Evolutionary conservation across 352 stramenopile species (phyloP), one percentile per base, ranked within the genome.

Genomic region (Phytophthora syringae): DNA sequence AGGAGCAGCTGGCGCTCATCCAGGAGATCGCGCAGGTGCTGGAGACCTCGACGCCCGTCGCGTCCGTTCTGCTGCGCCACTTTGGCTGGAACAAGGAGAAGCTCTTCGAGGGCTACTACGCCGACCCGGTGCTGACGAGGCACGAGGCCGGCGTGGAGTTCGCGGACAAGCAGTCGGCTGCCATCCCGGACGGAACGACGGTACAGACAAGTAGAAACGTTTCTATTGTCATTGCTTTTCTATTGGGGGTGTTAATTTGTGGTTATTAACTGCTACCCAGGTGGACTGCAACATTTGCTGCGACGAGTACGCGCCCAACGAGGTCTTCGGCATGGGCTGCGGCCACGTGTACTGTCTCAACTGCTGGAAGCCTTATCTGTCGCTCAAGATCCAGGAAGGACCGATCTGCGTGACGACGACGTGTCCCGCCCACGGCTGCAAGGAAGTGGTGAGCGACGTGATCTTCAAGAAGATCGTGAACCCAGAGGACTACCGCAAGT

Each of bases 321-420:
- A 94, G 39, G 69, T 91, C 21, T 96, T 98, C 51, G 81, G 82
- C 40, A 98, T 99, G 88, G 92, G 94, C n/a, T 99, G 98, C 70
- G 89, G 90, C 30, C 98, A 99, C 67, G 85, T 96, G 57, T 99
- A 99, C 79, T 99, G 97, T 71, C 70, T 96, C 52, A 75, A 92
- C 37, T 96, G 88, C 64, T 96, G 88, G 88, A 88, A 88, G 37
- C 83, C 80, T 18, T 97, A 97, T 45, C 53, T 97, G 61, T 85
- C 85, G 30, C 75, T 92, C 2, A 95, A 96, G 67, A 90, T 97
- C 44, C 76, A 82, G 5, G 97, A 99, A 79, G 97, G 97, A 54
- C 92, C 96, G 13, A 76, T 88, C 13, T 99, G 94, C 66, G 86
- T 99, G 40, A 89, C 84, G 47, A 97, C 94, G n/a, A 97, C 91